phyloP scores from a whole-genome alignment of 768 basidiomycete species.

The Leccinum fibrillosum region DNA sequence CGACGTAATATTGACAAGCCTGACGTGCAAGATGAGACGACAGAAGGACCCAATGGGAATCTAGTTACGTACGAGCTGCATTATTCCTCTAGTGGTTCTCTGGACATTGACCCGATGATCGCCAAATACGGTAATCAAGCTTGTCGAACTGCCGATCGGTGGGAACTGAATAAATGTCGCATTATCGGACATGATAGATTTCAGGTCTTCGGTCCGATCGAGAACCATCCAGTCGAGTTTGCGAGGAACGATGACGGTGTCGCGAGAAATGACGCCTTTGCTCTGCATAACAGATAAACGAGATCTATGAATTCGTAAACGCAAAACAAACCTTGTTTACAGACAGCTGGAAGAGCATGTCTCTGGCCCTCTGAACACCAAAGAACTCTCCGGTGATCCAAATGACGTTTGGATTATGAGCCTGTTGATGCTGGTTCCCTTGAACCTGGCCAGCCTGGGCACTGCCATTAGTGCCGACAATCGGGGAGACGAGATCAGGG shows the following conservation, averaged over 20 bases:
- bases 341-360: conserved; percentile 91
- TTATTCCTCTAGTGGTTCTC: conserved; percentile 88
- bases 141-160: conserved; percentile 87
- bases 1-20: conserved; percentile 95
- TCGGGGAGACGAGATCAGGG: conserved; percentile 47
- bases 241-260: conserved; percentile 91
- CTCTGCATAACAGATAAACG: conserved; percentile 45
- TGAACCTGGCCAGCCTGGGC: conserved; percentile 28
- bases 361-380: conserved; percentile 89
- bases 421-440: conserved; percentile 23
- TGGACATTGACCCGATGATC: conserved; percentile 94
- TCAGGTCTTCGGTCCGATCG: conserved; percentile 93
- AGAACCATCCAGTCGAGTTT: conserved; percentile 99
- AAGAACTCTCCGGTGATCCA: conserved; percentile 99
- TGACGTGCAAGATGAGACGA: conserved; percentile 29
- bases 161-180: conserved; percentile 95
- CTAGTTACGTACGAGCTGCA: conserved; percentile 75
- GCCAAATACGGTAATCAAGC: conserved; percentile 90
- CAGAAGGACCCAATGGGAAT: conserved; percentile 18
- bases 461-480: conserved; percentile 35
- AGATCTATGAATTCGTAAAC: background rate
- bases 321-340: conserved; percentile 64
- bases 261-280: conserved; percentile 85
- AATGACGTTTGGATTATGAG: conserved; percentile 71
- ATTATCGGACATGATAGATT: conserved; percentile 91